Evolutionary conservation across 1,139 yeast genomes (phyloP).

Genomic region (Komagataea norvegica): DNA sequence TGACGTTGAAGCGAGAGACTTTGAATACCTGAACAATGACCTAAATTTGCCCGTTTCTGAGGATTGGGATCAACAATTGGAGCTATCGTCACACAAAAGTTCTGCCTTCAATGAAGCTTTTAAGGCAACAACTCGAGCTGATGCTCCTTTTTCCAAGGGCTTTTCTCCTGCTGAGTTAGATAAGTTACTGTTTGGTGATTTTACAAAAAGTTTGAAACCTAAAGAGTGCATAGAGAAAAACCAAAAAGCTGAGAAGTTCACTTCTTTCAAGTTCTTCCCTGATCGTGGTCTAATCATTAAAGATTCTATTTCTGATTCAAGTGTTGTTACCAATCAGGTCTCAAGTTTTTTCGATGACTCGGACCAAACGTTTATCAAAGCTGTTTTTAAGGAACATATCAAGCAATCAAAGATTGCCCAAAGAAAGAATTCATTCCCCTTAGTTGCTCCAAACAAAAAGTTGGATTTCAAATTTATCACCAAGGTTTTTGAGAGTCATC

Average conservation of each 20-base stretch:
- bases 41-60: conserved; percentile 45
- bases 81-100: conserved; percentile 48
- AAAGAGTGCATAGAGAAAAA: conserved; percentile 24
- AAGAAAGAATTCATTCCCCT: conserved; percentile 31
- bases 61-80: conserved; percentile 63
- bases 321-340: conserved; percentile 15
- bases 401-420: conserved; percentile 12
- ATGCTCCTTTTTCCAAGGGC: conserved; percentile 22
- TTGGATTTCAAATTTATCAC: conserved; percentile 31
- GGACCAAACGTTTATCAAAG: conserved; percentile 6
- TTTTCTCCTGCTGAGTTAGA: conserved; percentile 32
- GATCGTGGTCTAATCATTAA: conserved; percentile 24
- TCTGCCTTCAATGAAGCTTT: conserved; percentile 42
- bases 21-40: conserved; percentile 35
- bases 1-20: conserved; percentile 41
- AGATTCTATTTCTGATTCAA: conserved; percentile 4
- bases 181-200: conserved; percentile 50
- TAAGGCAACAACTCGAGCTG: conserved; percentile 21
- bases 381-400: conserved; percentile 20
- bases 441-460: conserved; percentile 23
- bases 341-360: conserved; percentile 10
- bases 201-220: conserved; percentile 29
- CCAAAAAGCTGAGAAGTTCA: conserved; percentile 23
- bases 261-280: conserved; percentile 26
- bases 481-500: conserved; percentile 20